These are phyloP conservation scores for Talaromyces rugulosus DNA, from an alignment of 2,329 filamentous ascomycete species.

Conservation along the genomic window DNA sequence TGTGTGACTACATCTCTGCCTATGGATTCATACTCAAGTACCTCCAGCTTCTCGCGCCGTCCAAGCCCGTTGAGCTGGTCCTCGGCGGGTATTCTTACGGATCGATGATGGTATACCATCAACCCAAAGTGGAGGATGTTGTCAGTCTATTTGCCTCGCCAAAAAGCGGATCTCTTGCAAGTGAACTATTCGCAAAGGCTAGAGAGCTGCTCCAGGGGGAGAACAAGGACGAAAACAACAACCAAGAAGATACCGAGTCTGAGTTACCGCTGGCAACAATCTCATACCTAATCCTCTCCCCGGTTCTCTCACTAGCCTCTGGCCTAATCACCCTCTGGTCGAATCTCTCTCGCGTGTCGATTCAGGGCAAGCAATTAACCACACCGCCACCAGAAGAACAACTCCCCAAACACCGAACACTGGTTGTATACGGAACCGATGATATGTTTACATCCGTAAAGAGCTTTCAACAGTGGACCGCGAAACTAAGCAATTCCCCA, in stretches of 20 bases:
- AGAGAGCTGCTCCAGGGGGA: slow-evolving; percentile 63
- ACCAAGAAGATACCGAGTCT: slow-evolving; percentile 15
- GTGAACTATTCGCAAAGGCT: slow-evolving; percentile 68
- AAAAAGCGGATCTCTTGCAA: slow-evolving; percentile 52
- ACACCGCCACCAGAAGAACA: slow-evolving; percentile 53
- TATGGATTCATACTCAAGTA: slow-evolving; percentile 77
- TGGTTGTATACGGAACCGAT: slow-evolving; percentile 70
- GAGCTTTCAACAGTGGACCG: slow-evolving; percentile 64
- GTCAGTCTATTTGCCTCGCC: slow-evolving; percentile 56
- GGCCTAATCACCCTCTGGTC: slow-evolving; percentile 61
- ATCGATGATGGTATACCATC: slow-evolving; percentile 69
- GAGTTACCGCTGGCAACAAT: slow-evolving; percentile 20
- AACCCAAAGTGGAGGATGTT: slow-evolving; percentile 59
- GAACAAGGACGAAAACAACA: slow-evolving; percentile 38
- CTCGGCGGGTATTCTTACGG: slow-evolving; percentile 89
- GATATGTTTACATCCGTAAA: slow-evolving; percentile 68
- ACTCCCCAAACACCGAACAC: slow-evolving; percentile 50
- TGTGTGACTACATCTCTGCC: slow-evolving; percentile 76
- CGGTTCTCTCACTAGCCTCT: slow-evolving; percentile 53
- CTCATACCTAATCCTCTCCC: slow-evolving; percentile 61
- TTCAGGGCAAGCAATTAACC: slow-evolving; percentile 24
- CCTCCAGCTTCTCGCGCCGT: slow-evolving; percentile 32
- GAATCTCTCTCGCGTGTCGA: slow-evolving; percentile 30
- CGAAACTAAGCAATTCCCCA: slow-evolving; percentile 43
- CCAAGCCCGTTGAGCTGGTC: slow-evolving; percentile 33